Evolutionary conservation across 2,329 filamentous ascomycete genomes (phyloP).

Genomic region (Lachnellula hyalina): DNA sequence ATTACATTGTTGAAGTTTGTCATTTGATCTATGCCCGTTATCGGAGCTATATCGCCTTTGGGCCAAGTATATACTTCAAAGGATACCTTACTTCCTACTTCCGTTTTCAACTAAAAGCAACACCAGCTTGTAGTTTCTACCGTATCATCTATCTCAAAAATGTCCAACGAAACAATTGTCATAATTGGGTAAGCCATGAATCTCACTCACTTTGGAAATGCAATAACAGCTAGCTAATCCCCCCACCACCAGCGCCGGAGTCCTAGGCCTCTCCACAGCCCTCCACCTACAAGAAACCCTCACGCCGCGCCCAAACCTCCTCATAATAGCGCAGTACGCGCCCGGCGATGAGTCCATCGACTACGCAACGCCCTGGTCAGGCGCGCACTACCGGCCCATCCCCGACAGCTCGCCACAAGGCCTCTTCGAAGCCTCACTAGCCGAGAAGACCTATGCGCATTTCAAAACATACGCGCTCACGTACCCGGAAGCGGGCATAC

Average conservation of each 20-base stretch:
- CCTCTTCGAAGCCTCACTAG: conserved; percentile 34
- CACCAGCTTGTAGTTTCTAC: neutral
- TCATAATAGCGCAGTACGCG: conserved; percentile 36
- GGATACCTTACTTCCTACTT: neutral
- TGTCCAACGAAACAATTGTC: conserved; percentile 1
- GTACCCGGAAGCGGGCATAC: conserved; percentile 34
- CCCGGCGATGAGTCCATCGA: conserved; percentile 36
- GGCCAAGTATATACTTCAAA: neutral
- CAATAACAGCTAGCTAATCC: neutral
- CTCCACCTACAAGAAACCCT: conserved; percentile 24
- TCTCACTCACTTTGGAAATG: neutral
- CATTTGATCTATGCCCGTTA: no score
- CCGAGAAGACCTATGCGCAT: conserved; percentile 33
- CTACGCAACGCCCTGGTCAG: conserved; percentile 42
- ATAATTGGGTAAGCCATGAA: neutral
- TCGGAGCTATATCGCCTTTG: no score
- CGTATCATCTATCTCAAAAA: neutral
- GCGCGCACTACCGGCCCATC: conserved; percentile 42
- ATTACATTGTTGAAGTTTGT: no score
- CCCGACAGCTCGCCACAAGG: conserved; percentile 35
- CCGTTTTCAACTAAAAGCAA: neutral
- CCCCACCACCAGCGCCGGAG: conserved; percentile 32
- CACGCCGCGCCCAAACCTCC: conserved; percentile 24
- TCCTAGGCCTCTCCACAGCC: conserved; percentile 36
- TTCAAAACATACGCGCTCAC: conserved; percentile 33